A percentile compares a stretch with the other conserved stretches of the same genome.
These are phyloP conservation scores for Zanthoxylum bungeanum DNA, from an alignment of 345 rosid genomes.

Conservation along the genomic window DNA sequence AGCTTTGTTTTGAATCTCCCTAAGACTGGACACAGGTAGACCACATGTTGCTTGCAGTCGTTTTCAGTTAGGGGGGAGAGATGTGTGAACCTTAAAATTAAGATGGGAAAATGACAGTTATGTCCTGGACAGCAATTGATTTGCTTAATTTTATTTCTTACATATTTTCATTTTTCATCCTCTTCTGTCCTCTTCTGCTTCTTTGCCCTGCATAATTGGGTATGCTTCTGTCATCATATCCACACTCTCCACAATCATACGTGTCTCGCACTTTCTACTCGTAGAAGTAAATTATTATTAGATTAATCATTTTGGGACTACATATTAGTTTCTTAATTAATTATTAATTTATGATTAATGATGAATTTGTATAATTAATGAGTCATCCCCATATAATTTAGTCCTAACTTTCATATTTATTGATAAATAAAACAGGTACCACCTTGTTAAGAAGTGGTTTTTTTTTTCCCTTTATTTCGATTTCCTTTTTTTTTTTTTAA, in stretches of 20 bases:
- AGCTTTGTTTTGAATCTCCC: no score
- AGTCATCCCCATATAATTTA: no score
- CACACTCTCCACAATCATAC: background rate
- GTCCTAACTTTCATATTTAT: no score
- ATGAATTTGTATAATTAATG: no score
- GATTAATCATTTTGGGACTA: background rate
- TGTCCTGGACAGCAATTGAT: constrained; percentile 20
- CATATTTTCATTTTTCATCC: background rate
- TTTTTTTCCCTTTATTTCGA: no score
- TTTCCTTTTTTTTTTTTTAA: no score
- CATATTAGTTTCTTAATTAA: no score
- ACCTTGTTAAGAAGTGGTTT: no score
- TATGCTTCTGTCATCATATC: background rate
- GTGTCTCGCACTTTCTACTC: background rate
- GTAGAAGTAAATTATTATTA: background rate
- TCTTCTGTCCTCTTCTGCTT: constrained; percentile 26
- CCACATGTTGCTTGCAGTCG: constrained; percentile 93
- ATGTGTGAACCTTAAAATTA: constrained; percentile 53
- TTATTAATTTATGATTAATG: no score
- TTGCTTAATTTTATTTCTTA: constrained; percentile 2
- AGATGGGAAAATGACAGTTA: constrained; percentile 29
- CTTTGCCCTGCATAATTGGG: background rate
- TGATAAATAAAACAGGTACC: no score
- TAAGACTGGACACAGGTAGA: constrained; percentile 60
- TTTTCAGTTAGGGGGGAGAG: constrained; percentile 56